Percentiles rank a stretch among this genome's conserved stretches.
Conservation (phyloP, 2,329 filamentous ascomycete species). For the Arachnomyces sp. region DNA sequence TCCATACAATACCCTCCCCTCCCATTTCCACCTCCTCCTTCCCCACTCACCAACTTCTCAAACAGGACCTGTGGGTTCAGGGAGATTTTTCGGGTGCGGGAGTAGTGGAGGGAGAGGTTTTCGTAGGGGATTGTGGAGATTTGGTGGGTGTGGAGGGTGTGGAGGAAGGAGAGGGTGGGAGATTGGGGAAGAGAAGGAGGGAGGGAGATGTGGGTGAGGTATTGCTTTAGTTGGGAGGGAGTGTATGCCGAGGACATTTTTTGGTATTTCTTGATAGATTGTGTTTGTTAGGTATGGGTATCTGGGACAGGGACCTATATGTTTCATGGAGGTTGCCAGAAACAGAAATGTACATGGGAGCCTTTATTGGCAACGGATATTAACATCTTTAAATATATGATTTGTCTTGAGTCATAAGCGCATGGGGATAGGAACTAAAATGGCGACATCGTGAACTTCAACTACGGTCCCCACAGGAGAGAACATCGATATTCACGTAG, state of each 20-base stretch:
- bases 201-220: slow-evolving; percentile 26
- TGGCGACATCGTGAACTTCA: too few relatives aligned
- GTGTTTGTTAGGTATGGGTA: too few relatives aligned
- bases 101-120: slow-evolving; percentile 50
- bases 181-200: slow-evolving; percentile 14
- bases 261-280: slow-evolving; percentile 3
- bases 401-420: too few relatives aligned
- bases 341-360: too few relatives aligned
- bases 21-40: slow-evolving; percentile 17
- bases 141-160: slow-evolving; percentile 38
- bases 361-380: too few relatives aligned
- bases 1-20: slow-evolving; percentile 58
- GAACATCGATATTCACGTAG: too few relatives aligned
- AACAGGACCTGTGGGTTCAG: slow-evolving; percentile 45
- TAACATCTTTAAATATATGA: too few relatives aligned
- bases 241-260: slow-evolving; percentile 19
- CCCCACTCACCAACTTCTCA: slow-evolving; percentile 39
- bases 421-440: too few relatives aligned
- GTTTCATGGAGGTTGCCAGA: too few relatives aligned
- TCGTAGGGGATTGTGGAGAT: slow-evolving; percentile 50
- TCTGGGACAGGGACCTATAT: too few relatives aligned
- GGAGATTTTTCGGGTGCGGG: slow-evolving; percentile 29
- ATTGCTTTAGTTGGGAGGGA: slow-evolving; percentile 23
- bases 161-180: slow-evolving; percentile 20
- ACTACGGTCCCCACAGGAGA: too few relatives aligned